Evolutionary conservation across 2,329 filamentous ascomycete genomes (phyloP), one percentile per base, ranked within the genome.

Genomic region (Ceratocystis harringtonii): DNA sequence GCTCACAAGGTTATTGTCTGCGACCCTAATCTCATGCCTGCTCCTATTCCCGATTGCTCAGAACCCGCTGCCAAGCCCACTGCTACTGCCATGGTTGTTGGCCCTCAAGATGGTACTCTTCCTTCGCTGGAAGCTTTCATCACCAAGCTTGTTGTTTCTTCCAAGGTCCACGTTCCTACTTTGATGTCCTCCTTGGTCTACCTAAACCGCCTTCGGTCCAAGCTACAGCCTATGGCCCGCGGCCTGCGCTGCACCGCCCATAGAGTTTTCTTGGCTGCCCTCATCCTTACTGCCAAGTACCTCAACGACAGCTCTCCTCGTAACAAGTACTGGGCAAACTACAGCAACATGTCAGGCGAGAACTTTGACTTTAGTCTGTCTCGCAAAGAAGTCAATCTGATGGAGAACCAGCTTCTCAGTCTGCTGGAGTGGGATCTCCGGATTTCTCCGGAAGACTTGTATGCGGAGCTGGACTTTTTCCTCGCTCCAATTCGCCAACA

Each of bases 241-340:
- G 94, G 94, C 69, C 90, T 97, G 78, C 87, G 89, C 71, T 97
- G 94, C 81, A 97, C 94, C 28, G 90, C 92, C 60, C 94, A 99
- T 80, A 88, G 94, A 72, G 97, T 99, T 81, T 97, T 99, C 78
- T 83, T 99, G 61, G 92, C 90, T 52, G 80, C 89, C 17, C 85
- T 92, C 70, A 94, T 94, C 73, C 80, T 87, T 58, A 86, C 94
- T 1, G 92, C 94, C 71, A 99, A 99, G 85, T 96, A 96, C 76
- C 83, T 97, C 71, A 97, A 99, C 76, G 94, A 97, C 80, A 96
- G 91, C 68, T 96, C 91, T 12, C 94, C 94, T 69, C 97, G 97
- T 86, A 99, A 99, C 84, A 97, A 97, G 85, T 94, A 99, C 81
- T 99, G 94, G 94, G 92, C 94, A 69, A 87, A 86, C 72, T 99